Conservation (phyloP, 257 asterid genomes). For the Gentiana macrophylla region DNA sequence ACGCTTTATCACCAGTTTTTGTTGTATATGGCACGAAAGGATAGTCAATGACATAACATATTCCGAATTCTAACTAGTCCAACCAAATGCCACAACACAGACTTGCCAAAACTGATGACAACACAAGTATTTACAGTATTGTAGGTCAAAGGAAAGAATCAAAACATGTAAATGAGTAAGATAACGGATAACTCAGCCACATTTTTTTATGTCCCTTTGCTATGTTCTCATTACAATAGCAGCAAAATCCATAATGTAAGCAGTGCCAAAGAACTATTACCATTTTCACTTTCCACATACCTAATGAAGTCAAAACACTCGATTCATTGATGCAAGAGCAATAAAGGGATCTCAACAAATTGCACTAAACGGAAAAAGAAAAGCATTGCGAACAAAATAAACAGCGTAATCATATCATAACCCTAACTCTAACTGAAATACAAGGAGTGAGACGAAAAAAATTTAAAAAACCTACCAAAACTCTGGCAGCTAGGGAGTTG, state of each 20-base stretch:
- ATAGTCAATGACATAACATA: too few relatives aligned
- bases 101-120: too few relatives aligned
- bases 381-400: not conserved
- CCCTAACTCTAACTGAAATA: slow-evolving; percentile 3
- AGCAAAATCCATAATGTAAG: too few relatives aligned
- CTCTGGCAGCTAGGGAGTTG: slow-evolving; percentile 28
- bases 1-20: too few relatives aligned
- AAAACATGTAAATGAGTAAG: too few relatives aligned
- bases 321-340: not conserved
- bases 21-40: too few relatives aligned
- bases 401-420: not conserved
- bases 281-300: not conserved
- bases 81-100: too few relatives aligned
- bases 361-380: not conserved
- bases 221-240: not conserved
- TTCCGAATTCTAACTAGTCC: too few relatives aligned
- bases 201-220: not conserved
- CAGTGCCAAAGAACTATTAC: not conserved
- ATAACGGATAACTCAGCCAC: too few relatives aligned
- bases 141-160: too few relatives aligned
- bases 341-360: not conserved
- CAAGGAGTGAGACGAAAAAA: not conserved
- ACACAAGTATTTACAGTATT: too few relatives aligned
- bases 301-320: not conserved
- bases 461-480: slow-evolving; percentile 17